phyloP scores from a whole-genome alignment of 306 rosid genomes.

The Acmispon strigosus region DNA sequence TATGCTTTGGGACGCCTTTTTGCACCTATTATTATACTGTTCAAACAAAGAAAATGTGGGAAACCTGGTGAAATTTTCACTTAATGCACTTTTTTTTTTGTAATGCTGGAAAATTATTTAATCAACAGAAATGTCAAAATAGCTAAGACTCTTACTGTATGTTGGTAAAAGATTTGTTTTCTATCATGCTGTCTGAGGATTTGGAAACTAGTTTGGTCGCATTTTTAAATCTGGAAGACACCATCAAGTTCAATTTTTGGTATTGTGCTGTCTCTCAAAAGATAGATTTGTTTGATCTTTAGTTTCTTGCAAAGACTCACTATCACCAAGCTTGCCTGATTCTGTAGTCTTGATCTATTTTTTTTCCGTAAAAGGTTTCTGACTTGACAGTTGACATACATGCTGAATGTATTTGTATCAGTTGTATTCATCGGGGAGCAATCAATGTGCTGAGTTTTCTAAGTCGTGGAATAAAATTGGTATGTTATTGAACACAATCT shows the following conservation, averaged over 20 bases:
- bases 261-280: not conserved
- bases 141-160: not conserved
- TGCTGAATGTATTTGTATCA: conserved; percentile 30
- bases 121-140: not conserved
- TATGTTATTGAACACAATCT: conserved; percentile 28
- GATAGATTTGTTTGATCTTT: conserved; percentile 14
- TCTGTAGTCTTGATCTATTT: not conserved
- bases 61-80: not conserved
- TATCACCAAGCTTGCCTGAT: not conserved
- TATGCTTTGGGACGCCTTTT: not conserved
- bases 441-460: conserved; percentile 55
- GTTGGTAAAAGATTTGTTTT: conserved; percentile 13
- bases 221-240: conserved; percentile 7
- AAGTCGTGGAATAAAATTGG: conserved; percentile 70
- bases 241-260: not conserved
- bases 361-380: not conserved
- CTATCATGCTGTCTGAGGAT: conserved; percentile 2
- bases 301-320: not conserved
- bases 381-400: conserved; percentile 6
- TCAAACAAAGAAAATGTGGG: not conserved
- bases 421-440: conserved; percentile 82
- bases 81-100: not conserved
- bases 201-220: not conserved
- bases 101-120: not conserved
- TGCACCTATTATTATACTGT: not conserved